phyloP scores from a whole-genome alignment of 768 basidiomycete genomes.

The Lactarius pseudohatsudake region DNA sequence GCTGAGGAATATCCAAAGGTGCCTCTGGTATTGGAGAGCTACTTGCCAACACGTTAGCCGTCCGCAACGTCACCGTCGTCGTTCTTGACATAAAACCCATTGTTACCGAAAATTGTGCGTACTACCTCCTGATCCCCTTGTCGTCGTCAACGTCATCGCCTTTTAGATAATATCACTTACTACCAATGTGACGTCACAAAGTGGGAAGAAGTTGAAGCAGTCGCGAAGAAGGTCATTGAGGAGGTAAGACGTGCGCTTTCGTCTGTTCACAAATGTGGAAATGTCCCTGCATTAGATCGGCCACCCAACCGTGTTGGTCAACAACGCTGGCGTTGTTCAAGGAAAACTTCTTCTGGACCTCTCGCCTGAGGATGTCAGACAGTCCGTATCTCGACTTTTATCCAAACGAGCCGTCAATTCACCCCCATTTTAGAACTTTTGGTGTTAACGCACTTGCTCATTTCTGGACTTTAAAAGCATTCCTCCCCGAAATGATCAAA shows the following conservation, averaged over 20 bases:
- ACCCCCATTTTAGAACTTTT: slow-evolving; percentile 64
- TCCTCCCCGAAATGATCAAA: slow-evolving; percentile 85
- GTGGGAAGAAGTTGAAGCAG: slow-evolving; percentile 77
- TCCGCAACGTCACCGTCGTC: slow-evolving; percentile 77
- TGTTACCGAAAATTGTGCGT: slow-evolving; percentile 71
- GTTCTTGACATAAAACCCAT: slow-evolving; percentile 85
- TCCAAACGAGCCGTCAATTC: neutral
- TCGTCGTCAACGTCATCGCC: slow-evolving; percentile 1
- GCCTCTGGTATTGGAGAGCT: slow-evolving; percentile 88
- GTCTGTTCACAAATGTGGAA: neutral
- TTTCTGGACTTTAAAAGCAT: slow-evolving; percentile 91
- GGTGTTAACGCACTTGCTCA: slow-evolving; percentile 85
- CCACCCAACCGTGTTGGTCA: slow-evolving; percentile 85
- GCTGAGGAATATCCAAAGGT: slow-evolving; percentile 44
- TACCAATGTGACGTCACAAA: slow-evolving; percentile 93
- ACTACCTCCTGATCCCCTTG: neutral
- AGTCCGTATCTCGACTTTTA: slow-evolving; percentile 49
- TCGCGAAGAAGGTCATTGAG: slow-evolving; percentile 68
- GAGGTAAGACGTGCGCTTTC: slow-evolving; percentile 52
- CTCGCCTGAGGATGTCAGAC: slow-evolving; percentile 68
- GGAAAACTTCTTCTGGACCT: slow-evolving; percentile 86
- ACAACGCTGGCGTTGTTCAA: slow-evolving; percentile 94
- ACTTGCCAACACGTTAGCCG: slow-evolving; percentile 82
- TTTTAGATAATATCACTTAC: slow-evolving; percentile 71
- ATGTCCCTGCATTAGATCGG: slow-evolving; percentile 58